Evolutionary conservation across 306 rosid genomes (phyloP), one percentile per base, ranked within the genome.

Genomic region (Sechiopsis laciniata): DNA sequence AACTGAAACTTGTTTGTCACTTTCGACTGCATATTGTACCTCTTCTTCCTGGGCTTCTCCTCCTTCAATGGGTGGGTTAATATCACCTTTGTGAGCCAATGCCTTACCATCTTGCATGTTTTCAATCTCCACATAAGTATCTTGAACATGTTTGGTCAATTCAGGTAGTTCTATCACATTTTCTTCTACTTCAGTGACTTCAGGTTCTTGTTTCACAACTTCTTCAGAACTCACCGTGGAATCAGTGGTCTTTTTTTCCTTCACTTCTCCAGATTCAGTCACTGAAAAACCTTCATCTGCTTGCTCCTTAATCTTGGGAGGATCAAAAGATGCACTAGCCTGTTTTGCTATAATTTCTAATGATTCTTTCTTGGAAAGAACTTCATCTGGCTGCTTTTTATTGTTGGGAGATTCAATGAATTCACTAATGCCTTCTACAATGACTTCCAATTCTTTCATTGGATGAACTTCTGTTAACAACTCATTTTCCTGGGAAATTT

Each of bases 401-500:
- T 63, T 63, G 15, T 63, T 16, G 13, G 24, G 48, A 35, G 70
- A 45, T 8, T 63, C 70, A 63, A 35, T 16, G 51, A 48, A 63
- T 35, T 63, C 70, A 32, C 55, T 19, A 5, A 37, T 67, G 55
- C 19, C 72, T 46, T 67, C 26, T 2, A 17, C 17, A 10, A 20
- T 42, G 52, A 65, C 54, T 65, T 65, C 55, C 20, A 53, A 52
- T 46, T 74, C 77, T 61, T 74, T 50, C 48, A 48, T 50, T 24
- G 19, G 20, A 26, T 14, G 59, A 50, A n/a, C 74, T 26, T 50
- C 74, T 1, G 35, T 57, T 10, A 57, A 21, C 63, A 21, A 57
- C 40, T 67, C 72, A 14, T 21, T 46, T 45, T 67, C 53, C 72
- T 67, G 21, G 5, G 55, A 14, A 67, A 24, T 24, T 20, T 67